Conservation (phyloP, 257 asterid species). For the Fraxinus americana region DNA sequence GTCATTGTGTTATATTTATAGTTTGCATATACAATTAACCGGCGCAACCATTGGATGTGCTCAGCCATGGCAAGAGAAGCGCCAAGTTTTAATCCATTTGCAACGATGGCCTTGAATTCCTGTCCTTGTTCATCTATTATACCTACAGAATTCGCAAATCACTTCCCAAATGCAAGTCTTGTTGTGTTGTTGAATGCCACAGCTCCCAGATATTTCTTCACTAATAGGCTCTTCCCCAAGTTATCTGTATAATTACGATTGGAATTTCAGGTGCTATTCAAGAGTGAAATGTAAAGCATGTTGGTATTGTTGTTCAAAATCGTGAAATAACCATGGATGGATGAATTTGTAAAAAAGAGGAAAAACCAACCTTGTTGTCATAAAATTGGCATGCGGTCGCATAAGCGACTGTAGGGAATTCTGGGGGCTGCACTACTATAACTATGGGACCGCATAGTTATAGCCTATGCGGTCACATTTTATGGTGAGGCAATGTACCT, state of each 20-base stretch:
- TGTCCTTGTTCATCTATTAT: constrained; percentile 64
- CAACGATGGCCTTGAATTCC: constrained; percentile 67
- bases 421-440: too few species aligned
- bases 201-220: constrained; percentile 65
- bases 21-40: not conserved
- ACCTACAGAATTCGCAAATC: constrained; percentile 61
- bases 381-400: too few species aligned
- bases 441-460: too few species aligned
- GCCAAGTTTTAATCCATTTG: constrained; percentile 64
- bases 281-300: too few species aligned
- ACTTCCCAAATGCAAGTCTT: constrained; percentile 70
- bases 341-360: too few species aligned
- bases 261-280: not conserved
- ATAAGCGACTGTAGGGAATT: too few species aligned
- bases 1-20: constrained; percentile 3
- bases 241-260: constrained; percentile 37
- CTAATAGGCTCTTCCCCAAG: constrained; percentile 49
- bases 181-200: constrained; percentile 80
- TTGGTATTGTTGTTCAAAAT: too few species aligned
- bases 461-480: too few species aligned
- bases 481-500: too few species aligned
- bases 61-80: constrained; percentile 72
- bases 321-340: too few species aligned
- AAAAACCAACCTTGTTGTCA: too few species aligned
- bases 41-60: constrained; percentile 77